A percentile compares a stretch with the other conserved stretches of the same genome.
Evolutionary conservation across 768 basidiomycete genomes (phyloP).

Genomic region (Krasilnikovozyma curviuscula): DNA sequence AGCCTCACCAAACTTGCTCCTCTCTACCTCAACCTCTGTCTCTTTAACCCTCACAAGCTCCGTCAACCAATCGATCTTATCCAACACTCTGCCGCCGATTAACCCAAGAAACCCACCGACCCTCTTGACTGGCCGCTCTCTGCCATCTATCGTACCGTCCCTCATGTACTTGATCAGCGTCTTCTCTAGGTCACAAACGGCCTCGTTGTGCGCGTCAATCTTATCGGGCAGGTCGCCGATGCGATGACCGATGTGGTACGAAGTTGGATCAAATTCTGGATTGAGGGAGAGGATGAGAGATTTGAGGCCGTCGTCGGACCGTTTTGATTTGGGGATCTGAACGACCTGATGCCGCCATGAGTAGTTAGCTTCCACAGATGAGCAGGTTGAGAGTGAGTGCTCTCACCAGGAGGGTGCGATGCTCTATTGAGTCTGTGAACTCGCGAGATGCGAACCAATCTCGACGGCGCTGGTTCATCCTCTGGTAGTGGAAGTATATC

Average conservation of each 20-base stretch:
- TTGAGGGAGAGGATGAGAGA: neutral
- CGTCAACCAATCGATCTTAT: neutral
- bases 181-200: constrained; percentile 1
- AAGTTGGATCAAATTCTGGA: neutral
- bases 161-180: constrained; percentile 1
- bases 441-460: neutral
- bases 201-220: neutral
- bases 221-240: constrained; percentile 3
- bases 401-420: neutral
- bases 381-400: neutral
- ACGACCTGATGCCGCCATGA: neutral
- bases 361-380: too few species aligned
- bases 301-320: neutral
- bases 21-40: neutral
- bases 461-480: neutral
- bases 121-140: neutral
- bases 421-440: neutral
- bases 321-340: neutral
- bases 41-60: neutral
- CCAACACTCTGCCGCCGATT: neutral
- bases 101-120: neutral
- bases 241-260: neutral
- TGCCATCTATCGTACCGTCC: neutral
- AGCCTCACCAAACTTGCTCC: neutral
- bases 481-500: neutral